Evolutionary conservation across 345 rosid genomes (phyloP), one percentile per base, ranked within the genome.

Genomic region (Hibiscus syriacus): DNA sequence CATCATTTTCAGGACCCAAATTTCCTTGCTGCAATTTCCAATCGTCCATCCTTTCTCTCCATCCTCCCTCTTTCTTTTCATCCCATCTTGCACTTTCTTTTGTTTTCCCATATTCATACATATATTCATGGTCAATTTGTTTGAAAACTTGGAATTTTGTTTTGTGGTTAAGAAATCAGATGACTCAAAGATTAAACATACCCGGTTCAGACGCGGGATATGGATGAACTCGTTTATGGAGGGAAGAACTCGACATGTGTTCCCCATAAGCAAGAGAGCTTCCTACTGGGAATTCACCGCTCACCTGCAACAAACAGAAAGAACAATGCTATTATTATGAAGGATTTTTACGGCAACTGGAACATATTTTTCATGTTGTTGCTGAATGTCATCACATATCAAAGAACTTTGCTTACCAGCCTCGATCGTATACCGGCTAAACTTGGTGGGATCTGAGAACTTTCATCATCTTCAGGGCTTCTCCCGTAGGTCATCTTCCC

Each of bases 11-110:
- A n/a, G n/a, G n/a, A n/a, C n/a, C 94, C 45, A 90, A 80, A 68
- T 84, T 90, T 9, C 97, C 95, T 70, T 89, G 97, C 78, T 85
- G 96, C 77, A 78, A 67, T 78, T 89, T 93, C 96, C 97, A 89
- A 67, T 89, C 97, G 61, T 93, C 97, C 94, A 81, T 90, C 73
- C 92, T 82, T 29, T 90, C 94, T 67, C 86, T 86, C 98, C 97
- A 89, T 19, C 93, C 89, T 72, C 83, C 85, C 68, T 86, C 95
- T 73, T 88, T 92, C 87, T 78, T 88, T 9, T 89, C 96, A 66
- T 90, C 96, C 90, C 96, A 81, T 81, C 84, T 82, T 66, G 81
- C 97, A 50, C 90, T 85, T 72, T 90, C 96, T 88, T 78, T 43
- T 14, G 17, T 43, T 43, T 43, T 16, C n/a, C 12, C 2, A 43